Percentiles rank a stretch among this genome's conserved stretches.
phyloP scores from a whole-genome alignment of 1,284 basidiomycete genomes.

The Meripilus lineatus region DNA sequence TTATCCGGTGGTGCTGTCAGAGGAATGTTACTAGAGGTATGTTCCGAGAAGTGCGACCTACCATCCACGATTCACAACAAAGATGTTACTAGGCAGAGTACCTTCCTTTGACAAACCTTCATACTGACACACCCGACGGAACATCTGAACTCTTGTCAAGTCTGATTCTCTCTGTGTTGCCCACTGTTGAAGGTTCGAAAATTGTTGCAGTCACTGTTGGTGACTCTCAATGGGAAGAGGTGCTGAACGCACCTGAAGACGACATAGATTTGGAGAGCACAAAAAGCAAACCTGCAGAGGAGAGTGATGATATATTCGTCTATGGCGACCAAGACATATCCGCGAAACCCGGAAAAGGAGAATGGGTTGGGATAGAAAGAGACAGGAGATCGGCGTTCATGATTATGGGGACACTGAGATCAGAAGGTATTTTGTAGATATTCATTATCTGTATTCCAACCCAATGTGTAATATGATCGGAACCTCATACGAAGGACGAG shows the following conservation, averaged over 20 bases:
- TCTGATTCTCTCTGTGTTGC: conserved; percentile 65
- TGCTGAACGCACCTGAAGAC: conserved; percentile 69
- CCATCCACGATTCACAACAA: not conserved
- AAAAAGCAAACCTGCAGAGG: conserved; percentile 17
- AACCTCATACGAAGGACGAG: no score
- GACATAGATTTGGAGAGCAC: conserved; percentile 34
- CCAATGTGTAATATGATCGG: no score
- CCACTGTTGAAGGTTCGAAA: conserved; percentile 62
- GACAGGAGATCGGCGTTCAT: conserved; percentile 72
- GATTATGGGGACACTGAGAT: conserved; percentile 67
- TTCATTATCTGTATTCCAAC: no score
- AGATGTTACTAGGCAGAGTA: conserved; percentile 58
- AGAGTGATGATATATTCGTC: conserved; percentile 46
- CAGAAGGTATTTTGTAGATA: conserved; percentile 64
- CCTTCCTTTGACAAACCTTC: conserved; percentile 62
- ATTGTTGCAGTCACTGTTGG: conserved; percentile 71
- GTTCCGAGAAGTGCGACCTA: conserved; percentile 11
- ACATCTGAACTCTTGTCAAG: conserved; percentile 69
- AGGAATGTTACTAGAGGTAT: conserved; percentile 76
- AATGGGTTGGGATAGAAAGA: conserved; percentile 72
- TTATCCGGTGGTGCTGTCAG: conserved; percentile 67
- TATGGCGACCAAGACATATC: conserved; percentile 41
- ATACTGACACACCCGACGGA: conserved; percentile 52
- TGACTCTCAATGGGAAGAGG: conserved; percentile 72
- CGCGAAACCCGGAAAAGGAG: conserved; percentile 38